Evolutionary conservation across 768 basidiomycete species (phyloP), one percentile per base, ranked within the genome.

Genomic region (Termitomyces sp.): DNA sequence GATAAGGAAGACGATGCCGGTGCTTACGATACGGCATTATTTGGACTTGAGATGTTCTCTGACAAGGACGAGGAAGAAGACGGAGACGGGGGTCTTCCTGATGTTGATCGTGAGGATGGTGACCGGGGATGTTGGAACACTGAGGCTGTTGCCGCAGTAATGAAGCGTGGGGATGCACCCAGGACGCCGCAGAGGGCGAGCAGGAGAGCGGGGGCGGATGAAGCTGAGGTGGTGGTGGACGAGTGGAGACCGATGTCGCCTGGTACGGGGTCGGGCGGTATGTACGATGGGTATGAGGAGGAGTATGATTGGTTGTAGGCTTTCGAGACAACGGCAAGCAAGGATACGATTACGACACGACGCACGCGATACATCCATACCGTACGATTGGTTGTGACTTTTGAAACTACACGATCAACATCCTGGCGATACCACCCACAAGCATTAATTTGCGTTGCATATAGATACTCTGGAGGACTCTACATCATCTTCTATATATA

Each of bases 231-330:
- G 18, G 64, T 68, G 5, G 36, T 66, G 22, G 62, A 61, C 15
- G 66, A 63, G 35, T 68, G 67, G 67, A 58, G 66, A 18, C 68
- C 70, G 11, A 62, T 67, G n/a, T 71, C 70, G 38, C 70, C 70
- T 22, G 66, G 63, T 9, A 38, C 44, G 11, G 55, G 54, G 11
- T 38, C 35, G 22, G 50, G 53, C 4, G 46, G 44, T 50, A 54
- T 51, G 46, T 46, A 50, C 20, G 52, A 64, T 40, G 63, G 42
- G 60, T 79, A 77, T 55, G 76, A 77, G 55, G 74, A 78, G 66
- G 76, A 77, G 70, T 78, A 76, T 65, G 77, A 74, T 67, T 75
- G 59, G 73, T 55, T n/a, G 9, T 24, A 52, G 32, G 20, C n/a
- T n/a, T n/a, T n/a, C n/a, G 16, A 49, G 48, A 49, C 8, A 8